Base-by-base conservation (phyloP, 352 stramenopile genomes). In the Pilasporangium apinafurcum region DNA sequence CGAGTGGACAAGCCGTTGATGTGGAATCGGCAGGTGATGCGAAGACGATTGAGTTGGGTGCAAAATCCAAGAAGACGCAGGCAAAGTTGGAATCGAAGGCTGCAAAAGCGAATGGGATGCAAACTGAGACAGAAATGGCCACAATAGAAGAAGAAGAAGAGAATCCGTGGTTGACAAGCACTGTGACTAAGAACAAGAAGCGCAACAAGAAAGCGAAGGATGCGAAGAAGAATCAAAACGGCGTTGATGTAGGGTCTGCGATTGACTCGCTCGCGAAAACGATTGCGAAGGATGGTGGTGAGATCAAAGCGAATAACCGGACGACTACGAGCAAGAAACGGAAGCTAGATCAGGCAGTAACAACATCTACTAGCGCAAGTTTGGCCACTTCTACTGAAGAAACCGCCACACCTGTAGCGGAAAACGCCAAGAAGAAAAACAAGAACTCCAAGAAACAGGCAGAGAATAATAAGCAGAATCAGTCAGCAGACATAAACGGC, bases 81-180 rank as follows among this genome's bases (percentile, higher is more conserved):
- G 46, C 59, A 25, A 53, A 62, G 18, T 53, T 54, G 38, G 52
- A 60, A 5, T 3, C 30, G 6, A 22, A 25, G 24, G 5, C 25
- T 1, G 37, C 35, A n/a, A n/a, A n/a, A n/a, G n/a, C n/a, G n/a
- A n/a, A n/a, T n/a, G n/a, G n/a, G n/a, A n/a, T n/a, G n/a, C n/a
- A n/a, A n/a, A n/a, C n/a, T n/a, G n/a, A n/a, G n/a, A n/a, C n/a
- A n/a, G n/a, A n/a, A n/a, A n/a, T n/a, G 16, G 20, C 36, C 7
- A 42, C 45, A 3, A 39, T 49, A 13, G 48, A 48, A 3, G 45
- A 62, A 21, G 63, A 55, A 1, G 71, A 80, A 37, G 74, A 86
- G 39, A 90, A 90, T 53, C 77, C 77, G 38, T 90, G 77, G 77
- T 43, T 88, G 13, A 78, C 57, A 12, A 63, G 47, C 28, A 46